Conservation (phyloP, 805 yeast genomes). For the Tanozyma kutaoensis region DNA sequence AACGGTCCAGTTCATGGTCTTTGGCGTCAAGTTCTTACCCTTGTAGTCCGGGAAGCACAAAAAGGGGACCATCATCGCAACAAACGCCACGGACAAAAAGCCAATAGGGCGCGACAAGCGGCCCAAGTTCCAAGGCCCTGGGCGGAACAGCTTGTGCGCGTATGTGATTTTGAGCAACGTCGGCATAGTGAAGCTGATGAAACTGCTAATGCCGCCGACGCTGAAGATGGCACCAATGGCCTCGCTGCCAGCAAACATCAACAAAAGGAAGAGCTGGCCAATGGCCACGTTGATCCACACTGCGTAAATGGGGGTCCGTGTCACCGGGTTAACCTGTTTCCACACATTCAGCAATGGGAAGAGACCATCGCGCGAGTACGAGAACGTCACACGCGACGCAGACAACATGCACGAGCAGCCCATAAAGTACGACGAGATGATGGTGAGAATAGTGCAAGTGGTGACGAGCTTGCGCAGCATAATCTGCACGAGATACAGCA, state of each 20-base stretch:
- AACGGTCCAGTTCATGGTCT: slow-evolving; percentile 52
- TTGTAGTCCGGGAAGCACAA: slow-evolving; percentile 38
- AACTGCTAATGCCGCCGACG: slow-evolving; percentile 59
- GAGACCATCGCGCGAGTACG: slow-evolving; percentile 57
- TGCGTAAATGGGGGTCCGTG: slow-evolving; percentile 54
- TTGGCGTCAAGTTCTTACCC: slow-evolving; percentile 24
- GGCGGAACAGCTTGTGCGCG: slow-evolving; percentile 36
- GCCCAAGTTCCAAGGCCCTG: slow-evolving; percentile 63
- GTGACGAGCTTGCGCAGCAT: slow-evolving; percentile 25
- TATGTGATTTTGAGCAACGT: slow-evolving; percentile 44
- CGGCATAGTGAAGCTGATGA: slow-evolving; percentile 56
- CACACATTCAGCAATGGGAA: slow-evolving; percentile 43
- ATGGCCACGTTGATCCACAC: slow-evolving; percentile 43
- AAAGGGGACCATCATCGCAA: slow-evolving; percentile 43
- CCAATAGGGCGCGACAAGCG: slow-evolving; percentile 35
- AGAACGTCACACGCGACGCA: slow-evolving; percentile 52
- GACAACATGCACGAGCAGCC: slow-evolving; percentile 51
- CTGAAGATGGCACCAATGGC: slow-evolving; percentile 64
- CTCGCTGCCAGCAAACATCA: slow-evolving; percentile 50
- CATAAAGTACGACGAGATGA: slow-evolving; percentile 32
- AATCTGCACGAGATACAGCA: slow-evolving; percentile 37
- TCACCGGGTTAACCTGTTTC: slow-evolving; percentile 34
- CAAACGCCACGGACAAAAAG: slow-evolving; percentile 33
- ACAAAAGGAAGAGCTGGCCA: slow-evolving; percentile 41
- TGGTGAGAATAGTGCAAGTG: slow-evolving; percentile 29